These are phyloP conservation scores for Puccinellia tenuiflora DNA, from an alignment of 176 grass and related monocot genomes.

Conservation along the genomic window DNA sequence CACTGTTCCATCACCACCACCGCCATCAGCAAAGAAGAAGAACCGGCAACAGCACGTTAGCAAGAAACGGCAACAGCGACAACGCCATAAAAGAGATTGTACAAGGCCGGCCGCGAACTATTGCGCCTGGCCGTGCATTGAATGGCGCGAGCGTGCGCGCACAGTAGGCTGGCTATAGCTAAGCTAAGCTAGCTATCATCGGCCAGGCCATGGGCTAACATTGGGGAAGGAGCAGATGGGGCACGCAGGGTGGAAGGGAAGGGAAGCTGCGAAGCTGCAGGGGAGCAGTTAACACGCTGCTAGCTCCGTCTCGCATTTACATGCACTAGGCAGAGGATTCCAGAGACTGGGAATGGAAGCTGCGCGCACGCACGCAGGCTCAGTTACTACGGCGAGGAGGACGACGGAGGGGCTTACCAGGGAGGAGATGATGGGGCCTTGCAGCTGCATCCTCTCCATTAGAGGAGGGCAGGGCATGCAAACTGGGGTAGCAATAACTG, in stretches of 20 bases:
- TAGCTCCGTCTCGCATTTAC: neutral
- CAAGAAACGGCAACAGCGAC: neutral
- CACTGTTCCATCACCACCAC: constrained; percentile 60
- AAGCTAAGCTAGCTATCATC: neutral
- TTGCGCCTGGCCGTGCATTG: constrained; percentile 28
- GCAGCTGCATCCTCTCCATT: constrained; percentile 66
- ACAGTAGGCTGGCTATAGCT: constrained; percentile 16
- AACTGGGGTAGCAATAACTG: constrained; percentile 42
- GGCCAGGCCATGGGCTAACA: neutral
- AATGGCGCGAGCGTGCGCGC: constrained; percentile 51
- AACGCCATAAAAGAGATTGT: constrained; percentile 25
- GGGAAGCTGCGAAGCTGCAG: constrained; percentile 8
- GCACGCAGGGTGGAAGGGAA: neutral
- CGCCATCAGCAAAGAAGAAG: constrained; percentile 1
- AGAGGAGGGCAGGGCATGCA: neutral
- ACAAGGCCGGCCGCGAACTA: neutral
- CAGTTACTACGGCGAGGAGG: neutral
- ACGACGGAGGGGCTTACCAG: constrained; percentile 36
- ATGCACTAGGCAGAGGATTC: neutral
- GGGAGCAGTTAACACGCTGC: neutral
- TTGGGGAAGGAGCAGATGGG: neutral
- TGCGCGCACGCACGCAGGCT: neutral
- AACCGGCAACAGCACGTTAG: constrained; percentile 26
- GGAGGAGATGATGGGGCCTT: constrained; percentile 73
- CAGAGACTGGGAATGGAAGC: constrained; percentile 27